phyloP scores from a whole-genome alignment of 768 basidiomycete species.

The Pulveroboletus sp. region DNA sequence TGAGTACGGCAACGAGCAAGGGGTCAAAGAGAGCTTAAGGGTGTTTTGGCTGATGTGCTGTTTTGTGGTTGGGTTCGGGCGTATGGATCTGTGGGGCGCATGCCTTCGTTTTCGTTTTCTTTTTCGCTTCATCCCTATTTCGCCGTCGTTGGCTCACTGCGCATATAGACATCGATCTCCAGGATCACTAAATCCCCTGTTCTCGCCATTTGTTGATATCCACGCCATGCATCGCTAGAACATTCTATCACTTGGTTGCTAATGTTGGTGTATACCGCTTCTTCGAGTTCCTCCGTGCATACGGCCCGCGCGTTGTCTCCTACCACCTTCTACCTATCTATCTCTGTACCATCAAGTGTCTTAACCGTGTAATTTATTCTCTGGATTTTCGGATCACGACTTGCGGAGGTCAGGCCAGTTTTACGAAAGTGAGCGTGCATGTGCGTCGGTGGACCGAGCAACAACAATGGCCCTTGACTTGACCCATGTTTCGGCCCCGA shows the following conservation, averaged over 20 bases:
- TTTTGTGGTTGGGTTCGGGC: constrained; percentile 4
- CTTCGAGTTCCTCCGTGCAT: not conserved
- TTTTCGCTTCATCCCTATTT: constrained; percentile 2
- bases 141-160: constrained; percentile 6
- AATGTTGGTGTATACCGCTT: constrained; percentile 19
- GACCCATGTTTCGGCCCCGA: constrained; percentile 57
- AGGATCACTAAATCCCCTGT: constrained; percentile 3
- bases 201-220: constrained; percentile 21
- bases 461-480: constrained; percentile 23
- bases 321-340: constrained; percentile 1
- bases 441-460: not conserved
- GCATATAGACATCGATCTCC: constrained; percentile 11
- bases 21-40: constrained; percentile 22
- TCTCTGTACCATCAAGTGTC: constrained; percentile 12
- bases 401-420: not conserved
- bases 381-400: not conserved
- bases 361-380: constrained; percentile 17
- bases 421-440: not conserved
- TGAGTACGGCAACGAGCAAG: constrained; percentile 21
- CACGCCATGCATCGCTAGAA: constrained; percentile 23
- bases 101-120: not conserved
- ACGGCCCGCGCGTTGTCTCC: not conserved
- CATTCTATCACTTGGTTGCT: constrained; percentile 7
- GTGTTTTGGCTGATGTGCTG: constrained; percentile 8
- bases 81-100: constrained; percentile 2